A percentile compares a stretch with the other conserved stretches of the same genome.
Conservation (phyloP, 1,139 yeast genomes). For the Yamadazyma oceani region DNA sequence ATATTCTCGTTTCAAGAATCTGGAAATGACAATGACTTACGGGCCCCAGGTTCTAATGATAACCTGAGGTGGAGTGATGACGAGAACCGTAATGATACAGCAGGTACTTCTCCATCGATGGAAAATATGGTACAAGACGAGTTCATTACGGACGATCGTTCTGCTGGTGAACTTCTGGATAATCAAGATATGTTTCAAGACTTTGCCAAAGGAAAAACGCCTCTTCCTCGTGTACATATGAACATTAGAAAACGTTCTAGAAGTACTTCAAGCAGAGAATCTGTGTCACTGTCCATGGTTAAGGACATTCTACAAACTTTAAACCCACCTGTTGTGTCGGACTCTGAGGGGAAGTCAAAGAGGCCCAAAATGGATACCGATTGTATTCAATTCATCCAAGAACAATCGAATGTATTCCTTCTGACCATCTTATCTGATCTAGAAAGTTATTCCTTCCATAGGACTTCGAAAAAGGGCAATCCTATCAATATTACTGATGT, state of each 20-base stretch:
- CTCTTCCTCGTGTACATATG: neutral
- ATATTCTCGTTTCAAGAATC: neutral
- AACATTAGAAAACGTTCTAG: neutral
- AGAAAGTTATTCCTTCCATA: conserved; percentile 34
- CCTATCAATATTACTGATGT: conserved; percentile 37
- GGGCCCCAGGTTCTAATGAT: neutral
- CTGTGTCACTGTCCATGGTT: conserved; percentile 11
- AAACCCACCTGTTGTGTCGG: conserved; percentile 1
- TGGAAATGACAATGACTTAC: no score
- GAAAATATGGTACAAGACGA: conserved; percentile 9
- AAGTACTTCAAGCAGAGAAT: neutral
- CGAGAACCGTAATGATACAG: neutral
- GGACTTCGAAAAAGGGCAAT: conserved; percentile 23
- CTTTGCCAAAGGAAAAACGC: no score
- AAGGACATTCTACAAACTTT: conserved; percentile 10
- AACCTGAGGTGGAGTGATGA: no score
- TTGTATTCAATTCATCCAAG: conserved; percentile 17
- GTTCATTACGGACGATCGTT: conserved; percentile 10
- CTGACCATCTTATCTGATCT: conserved; percentile 34
- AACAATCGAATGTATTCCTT: conserved; percentile 31
- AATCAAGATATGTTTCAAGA: no score
- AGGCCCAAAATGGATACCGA: conserved; percentile 11
- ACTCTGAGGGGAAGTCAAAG: conserved; percentile 1
- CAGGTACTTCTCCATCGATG: neutral
- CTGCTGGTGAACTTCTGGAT: neutral